These are phyloP conservation scores for Bolboschoenoplectus hybrid DNA, from an alignment of 202 grass and related monocot genomes.

Conservation along the genomic window DNA sequence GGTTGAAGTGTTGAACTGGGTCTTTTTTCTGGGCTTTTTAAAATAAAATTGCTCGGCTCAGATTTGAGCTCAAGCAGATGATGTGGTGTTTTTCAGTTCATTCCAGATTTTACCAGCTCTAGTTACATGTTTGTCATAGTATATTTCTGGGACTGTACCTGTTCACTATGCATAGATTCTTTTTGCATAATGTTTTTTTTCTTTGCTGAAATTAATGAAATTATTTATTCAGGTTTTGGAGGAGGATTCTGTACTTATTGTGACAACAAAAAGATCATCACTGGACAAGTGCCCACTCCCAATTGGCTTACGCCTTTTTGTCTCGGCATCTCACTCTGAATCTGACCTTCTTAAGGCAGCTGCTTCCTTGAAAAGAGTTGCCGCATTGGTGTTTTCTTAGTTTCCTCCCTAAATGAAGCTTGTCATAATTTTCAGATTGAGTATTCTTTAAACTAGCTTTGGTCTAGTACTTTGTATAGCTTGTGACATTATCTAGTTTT, in stretches of 20 bases:
- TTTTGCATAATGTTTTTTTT: not conserved
- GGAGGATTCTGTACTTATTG: conserved; percentile 87
- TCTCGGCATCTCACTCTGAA: conserved; percentile 73
- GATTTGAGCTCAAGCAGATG: conserved; percentile 8
- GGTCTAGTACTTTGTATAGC: conserved; percentile 27
- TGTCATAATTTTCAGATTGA: not conserved
- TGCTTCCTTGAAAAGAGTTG: conserved; percentile 70
- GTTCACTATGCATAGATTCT: not conserved
- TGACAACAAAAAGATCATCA: conserved; percentile 70
- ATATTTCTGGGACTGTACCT: conserved; percentile 4
- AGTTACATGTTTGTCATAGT: conserved; percentile 15
- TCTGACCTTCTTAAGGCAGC: conserved; percentile 60
- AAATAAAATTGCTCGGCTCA: not conserved
- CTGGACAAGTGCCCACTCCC: conserved; percentile 82
- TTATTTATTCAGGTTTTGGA: conserved; percentile 52
- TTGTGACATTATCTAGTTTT: conserved; percentile 29
- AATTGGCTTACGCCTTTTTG: conserved; percentile 67
- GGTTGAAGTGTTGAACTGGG: not conserved
- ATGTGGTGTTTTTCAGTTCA: conserved; percentile 13
- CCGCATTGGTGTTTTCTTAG: conserved; percentile 60
- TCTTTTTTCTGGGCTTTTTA: not conserved
- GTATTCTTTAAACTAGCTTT: not conserved
- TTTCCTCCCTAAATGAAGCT: conserved; percentile 33
- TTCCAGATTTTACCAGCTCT: conserved; percentile 22
- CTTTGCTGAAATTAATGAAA: conserved; percentile 24